These are phyloP conservation scores for Collybia mongolica DNA, from an alignment of 768 basidiomycete species.

Conservation along the genomic window DNA sequence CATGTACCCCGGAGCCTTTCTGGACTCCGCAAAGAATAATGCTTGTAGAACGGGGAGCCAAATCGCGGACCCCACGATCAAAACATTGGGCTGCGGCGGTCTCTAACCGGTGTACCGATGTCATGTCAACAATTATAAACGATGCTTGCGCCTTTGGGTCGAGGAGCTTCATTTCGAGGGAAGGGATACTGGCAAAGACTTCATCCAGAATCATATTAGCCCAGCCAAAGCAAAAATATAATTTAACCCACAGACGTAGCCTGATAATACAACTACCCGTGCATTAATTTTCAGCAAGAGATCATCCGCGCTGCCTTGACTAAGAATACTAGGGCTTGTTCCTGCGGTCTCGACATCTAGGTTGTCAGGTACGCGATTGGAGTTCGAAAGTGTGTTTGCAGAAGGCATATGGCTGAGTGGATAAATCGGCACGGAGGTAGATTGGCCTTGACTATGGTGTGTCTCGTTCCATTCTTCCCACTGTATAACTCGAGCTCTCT, in stretches of 20 bases:
- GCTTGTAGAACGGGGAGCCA: background rate
- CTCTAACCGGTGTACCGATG: slow-evolving; percentile 1
- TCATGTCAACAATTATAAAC: slow-evolving; percentile 1
- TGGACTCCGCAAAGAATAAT: background rate
- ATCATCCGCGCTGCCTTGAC: background rate
- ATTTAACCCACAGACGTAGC: slow-evolving; percentile 12
- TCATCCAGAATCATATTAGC: background rate
- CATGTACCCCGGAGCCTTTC: background rate
- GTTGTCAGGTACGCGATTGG: background rate
- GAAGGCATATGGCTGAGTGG: slow-evolving; percentile 6
- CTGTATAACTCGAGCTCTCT: slow-evolving; percentile 15
- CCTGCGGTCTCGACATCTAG: background rate
- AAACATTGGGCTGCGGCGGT: background rate
- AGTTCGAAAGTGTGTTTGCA: background rate
- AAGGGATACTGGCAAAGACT: background rate
- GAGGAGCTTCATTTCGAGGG: background rate
- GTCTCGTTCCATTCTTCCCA: slow-evolving; percentile 18
- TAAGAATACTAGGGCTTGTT: background rate
- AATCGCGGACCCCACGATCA: background rate
- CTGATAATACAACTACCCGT: slow-evolving; percentile 6
- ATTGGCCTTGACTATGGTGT: slow-evolving; percentile 8
- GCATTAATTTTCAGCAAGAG: slow-evolving; percentile 8
- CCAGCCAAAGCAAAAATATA: background rate
- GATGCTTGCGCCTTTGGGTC: background rate
- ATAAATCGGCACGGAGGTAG: background rate